Evolutionary conservation across 305 asterid species (phyloP).

Genomic region (Solanum hybrid): DNA sequence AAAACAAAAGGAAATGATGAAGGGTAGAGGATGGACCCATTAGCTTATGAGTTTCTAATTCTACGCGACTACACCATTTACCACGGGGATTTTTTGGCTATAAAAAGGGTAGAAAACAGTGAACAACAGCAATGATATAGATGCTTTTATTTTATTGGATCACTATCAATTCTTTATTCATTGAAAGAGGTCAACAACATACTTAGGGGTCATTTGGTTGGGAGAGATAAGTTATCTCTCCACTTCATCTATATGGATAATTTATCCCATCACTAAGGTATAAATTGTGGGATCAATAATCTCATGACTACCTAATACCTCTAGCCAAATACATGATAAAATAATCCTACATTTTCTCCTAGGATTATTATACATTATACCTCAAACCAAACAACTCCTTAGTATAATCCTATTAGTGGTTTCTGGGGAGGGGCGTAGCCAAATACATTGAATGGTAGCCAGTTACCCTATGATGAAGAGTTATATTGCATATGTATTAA

Average conservation of each 20-base stretch:
- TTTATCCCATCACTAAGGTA: neutral
- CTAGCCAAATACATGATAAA: neutral
- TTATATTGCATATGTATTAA: neutral
- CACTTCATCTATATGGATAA: neutral
- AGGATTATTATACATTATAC: neutral
- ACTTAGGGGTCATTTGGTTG: neutral
- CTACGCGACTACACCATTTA: neutral
- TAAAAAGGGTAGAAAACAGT: neutral
- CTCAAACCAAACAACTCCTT: neutral
- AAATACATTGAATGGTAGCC: neutral
- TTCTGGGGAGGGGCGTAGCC: neutral
- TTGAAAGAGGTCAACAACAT: neutral
- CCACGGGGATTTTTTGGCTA: neutral
- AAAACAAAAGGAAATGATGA: neutral
- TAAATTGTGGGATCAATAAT: neutral
- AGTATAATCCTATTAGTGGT: neutral
- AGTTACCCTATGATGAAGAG: neutral
- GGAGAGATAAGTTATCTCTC: neutral
- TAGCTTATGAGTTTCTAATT: neutral
- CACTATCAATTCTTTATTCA: neutral
- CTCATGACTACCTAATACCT: neutral
- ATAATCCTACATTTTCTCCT: neutral
- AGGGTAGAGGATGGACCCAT: neutral
- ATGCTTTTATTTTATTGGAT: neutral
- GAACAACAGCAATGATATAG: too few species aligned